These are phyloP conservation scores for Tylopilus cervinicoccineus DNA, from an alignment of 768 basidiomycete species.

Conservation along the genomic window DNA sequence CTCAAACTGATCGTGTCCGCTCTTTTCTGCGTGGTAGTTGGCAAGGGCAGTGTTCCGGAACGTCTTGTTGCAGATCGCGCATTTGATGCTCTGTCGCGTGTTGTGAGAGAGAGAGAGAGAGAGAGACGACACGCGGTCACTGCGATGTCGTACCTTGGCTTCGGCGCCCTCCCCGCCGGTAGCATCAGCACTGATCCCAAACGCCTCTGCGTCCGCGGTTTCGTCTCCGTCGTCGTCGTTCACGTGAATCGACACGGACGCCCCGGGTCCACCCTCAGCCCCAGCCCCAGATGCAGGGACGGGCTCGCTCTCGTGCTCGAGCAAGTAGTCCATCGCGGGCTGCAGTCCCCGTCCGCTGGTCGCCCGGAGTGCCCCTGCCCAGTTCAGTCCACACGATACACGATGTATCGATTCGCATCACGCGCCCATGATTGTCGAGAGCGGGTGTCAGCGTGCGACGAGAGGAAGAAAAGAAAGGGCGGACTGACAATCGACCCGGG, in stretches of 20 bases:
- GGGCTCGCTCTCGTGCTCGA: slow-evolving; percentile 74
- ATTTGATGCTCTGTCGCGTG: slow-evolving; percentile 63
- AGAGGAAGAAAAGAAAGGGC: neutral
- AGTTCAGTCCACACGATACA: no score
- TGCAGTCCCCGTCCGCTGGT: slow-evolving; percentile 84
- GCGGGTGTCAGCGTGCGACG: neutral
- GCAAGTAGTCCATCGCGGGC: slow-evolving; percentile 84
- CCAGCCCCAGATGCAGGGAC: slow-evolving; percentile 58
- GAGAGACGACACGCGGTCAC: neutral
- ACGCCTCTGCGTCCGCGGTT: slow-evolving; percentile 54
- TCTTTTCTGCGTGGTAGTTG: slow-evolving; percentile 92
- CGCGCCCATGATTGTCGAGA: no score
- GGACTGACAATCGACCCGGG: slow-evolving; percentile 79
- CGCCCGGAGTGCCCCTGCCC: slow-evolving; percentile 81
- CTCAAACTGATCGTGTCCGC: slow-evolving; percentile 93
- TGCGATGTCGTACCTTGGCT: slow-evolving; percentile 51
- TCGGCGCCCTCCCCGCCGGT: slow-evolving; percentile 47
- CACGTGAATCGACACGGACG: slow-evolving; percentile 39
- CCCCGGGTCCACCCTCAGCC: slow-evolving; percentile 16
- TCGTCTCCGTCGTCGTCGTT: slow-evolving; percentile 71
- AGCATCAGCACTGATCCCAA: slow-evolving; percentile 33
- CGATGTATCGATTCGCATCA: no score
- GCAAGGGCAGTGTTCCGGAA: slow-evolving; percentile 86
- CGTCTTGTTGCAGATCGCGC: slow-evolving; percentile 77
- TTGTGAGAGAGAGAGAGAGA: neutral